A percentile compares a stretch with the other conserved stretches of the same genome.
These are phyloP conservation scores for Phytophthora pinifolia DNA, from an alignment of 352 stramenopile species.

Conservation along the genomic window DNA sequence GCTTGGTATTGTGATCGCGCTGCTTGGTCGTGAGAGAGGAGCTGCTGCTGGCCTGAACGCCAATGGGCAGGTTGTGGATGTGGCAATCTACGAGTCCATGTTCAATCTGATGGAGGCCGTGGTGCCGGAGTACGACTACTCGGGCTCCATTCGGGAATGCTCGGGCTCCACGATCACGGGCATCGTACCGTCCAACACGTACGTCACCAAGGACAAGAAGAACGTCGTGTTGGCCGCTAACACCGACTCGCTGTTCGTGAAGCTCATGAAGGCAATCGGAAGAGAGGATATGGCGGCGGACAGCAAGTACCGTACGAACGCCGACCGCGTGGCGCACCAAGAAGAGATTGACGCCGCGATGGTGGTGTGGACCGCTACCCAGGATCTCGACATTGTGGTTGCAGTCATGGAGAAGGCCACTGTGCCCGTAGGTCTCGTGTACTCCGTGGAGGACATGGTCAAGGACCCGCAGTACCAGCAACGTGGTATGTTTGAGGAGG, in stretches of 20 bases:
- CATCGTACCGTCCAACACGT: conserved; percentile 89
- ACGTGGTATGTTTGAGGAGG: conserved; percentile 78
- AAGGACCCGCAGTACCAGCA: conserved; percentile 69
- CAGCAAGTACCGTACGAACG: conserved; percentile 67
- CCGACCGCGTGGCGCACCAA: conserved; percentile 59
- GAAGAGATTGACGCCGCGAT: conserved; percentile 65
- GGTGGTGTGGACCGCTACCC: conserved; percentile 49
- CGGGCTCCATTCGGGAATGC: conserved; percentile 73
- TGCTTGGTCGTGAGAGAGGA: conserved; percentile 68
- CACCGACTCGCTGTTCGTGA: conserved; percentile 79
- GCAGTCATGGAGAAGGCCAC: conserved; percentile 56
- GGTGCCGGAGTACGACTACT: conserved; percentile 84
- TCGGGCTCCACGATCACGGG: conserved; percentile 88
- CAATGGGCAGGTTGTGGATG: conserved; percentile 79
- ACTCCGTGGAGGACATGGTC: conserved; percentile 82
- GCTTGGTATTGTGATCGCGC: conserved; percentile 77
- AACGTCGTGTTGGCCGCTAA: conserved; percentile 87
- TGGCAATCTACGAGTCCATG: conserved; percentile 89
- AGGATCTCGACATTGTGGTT: conserved; percentile 49
- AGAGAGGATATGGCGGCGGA: conserved; percentile 54
- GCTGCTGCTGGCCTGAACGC: conserved; percentile 18
- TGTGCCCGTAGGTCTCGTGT: conserved; percentile 72
- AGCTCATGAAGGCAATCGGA: conserved; percentile 77
- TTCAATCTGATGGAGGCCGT: conserved; percentile 88
- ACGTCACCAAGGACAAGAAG: conserved; percentile 80